phyloP scores from a whole-genome alignment of 331 rosid genomes.

The Ulmus americana region DNA sequence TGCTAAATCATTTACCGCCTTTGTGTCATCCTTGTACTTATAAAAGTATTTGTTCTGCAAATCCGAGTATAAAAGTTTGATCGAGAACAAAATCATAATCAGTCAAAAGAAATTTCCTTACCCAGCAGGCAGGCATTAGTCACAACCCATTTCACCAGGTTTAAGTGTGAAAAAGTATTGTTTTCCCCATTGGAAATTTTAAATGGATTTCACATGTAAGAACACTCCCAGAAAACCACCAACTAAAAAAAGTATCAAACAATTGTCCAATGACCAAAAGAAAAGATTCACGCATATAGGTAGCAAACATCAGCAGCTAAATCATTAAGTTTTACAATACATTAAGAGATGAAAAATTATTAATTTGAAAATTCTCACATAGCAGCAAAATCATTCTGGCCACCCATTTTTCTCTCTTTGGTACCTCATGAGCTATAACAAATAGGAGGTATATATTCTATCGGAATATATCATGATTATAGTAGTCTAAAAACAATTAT shows the following conservation, averaged over 20 bases:
- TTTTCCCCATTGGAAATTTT: background rate
- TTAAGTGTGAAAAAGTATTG: background rate
- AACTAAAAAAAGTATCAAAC: background rate
- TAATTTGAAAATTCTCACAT: background rate
- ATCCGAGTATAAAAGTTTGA: slow-evolving; percentile 16
- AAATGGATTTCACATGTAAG: background rate
- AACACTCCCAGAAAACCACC: background rate
- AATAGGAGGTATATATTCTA: too few species aligned
- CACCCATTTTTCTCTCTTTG: background rate
- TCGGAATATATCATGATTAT: too few species aligned
- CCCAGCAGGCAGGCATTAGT: background rate
- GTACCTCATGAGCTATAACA: too few species aligned
- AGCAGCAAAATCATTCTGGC: background rate
- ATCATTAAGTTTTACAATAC: background rate
- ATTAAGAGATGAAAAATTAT: background rate
- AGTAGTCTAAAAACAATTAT: too few species aligned
- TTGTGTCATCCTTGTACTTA: slow-evolving; percentile 49
- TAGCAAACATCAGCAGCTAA: background rate
- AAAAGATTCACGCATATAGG: background rate
- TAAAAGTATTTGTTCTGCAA: slow-evolving; percentile 57
- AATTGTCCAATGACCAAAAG: background rate
- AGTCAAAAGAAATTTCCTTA: background rate
- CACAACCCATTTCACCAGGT: background rate
- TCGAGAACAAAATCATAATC: slow-evolving; percentile 14
- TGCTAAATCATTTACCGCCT: slow-evolving; percentile 42